Percentiles rank a stretch among this genome's conserved stretches.
Evolutionary conservation across 2,329 filamentous ascomycete genomes (phyloP).

Genomic region (Aureobasidium mangrovei): DNA sequence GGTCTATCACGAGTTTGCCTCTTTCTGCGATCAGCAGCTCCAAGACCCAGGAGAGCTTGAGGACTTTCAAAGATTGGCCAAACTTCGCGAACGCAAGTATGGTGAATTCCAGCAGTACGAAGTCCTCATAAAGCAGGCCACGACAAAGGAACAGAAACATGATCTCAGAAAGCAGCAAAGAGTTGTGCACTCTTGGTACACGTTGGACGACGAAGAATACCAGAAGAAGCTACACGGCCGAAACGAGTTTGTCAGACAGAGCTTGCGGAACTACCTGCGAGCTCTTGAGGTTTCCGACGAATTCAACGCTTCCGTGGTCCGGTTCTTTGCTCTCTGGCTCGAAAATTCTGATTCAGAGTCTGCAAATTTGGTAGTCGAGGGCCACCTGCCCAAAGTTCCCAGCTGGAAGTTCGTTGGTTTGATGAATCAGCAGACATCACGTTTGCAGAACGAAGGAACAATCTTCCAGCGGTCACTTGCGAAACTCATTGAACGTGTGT

Average conservation of each 20-base stretch:
- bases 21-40: slow-evolving; percentile 89
- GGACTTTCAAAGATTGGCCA: slow-evolving; percentile 73
- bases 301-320: slow-evolving; percentile 79
- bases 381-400: slow-evolving; percentile 63
- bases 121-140: slow-evolving; percentile 66
- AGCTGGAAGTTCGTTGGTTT: slow-evolving; percentile 86
- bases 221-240: slow-evolving; percentile 67
- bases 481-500: slow-evolving; percentile 71
- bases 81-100: slow-evolving; percentile 44
- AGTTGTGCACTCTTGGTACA: slow-evolving; percentile 80
- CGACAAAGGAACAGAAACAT: slow-evolving; percentile 39
- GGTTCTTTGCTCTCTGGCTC: slow-evolving; percentile 91
- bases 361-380: slow-evolving; percentile 68
- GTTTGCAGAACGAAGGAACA: slow-evolving; percentile 61
- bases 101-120: slow-evolving; percentile 55
- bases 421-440: slow-evolving; percentile 95
- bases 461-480: slow-evolving; percentile 70
- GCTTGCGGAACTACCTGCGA: slow-evolving; percentile 86
- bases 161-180: slow-evolving; percentile 32
- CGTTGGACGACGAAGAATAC: slow-evolving; percentile 83
- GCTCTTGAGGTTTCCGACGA: slow-evolving; percentile 77
- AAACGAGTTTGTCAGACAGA: slow-evolving; percentile 75
- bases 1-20: slow-evolving; percentile 90
- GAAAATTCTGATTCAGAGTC: slow-evolving; percentile 68
- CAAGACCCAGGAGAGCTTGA: slow-evolving; percentile 78